Base-by-base conservation (phyloP, 495 filamentous ascomycete genomes). In the Penicillium simplicissimum region DNA sequence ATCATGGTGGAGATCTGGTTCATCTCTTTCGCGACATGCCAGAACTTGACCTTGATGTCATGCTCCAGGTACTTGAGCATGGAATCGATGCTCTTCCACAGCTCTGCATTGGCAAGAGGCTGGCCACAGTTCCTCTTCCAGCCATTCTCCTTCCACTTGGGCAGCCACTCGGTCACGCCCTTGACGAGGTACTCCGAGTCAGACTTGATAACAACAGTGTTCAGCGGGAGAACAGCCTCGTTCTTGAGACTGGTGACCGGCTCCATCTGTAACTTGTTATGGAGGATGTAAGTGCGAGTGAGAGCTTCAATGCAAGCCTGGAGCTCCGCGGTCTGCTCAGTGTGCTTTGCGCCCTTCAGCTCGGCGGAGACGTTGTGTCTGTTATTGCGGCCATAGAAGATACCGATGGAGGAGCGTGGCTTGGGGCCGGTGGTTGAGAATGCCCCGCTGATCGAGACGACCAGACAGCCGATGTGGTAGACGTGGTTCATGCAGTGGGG, bases 101-200 rank as follows among this genome's bases (percentile, higher is more conserved):
- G 9, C 0, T 52, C 36, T 1, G 34, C 51, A 36, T 68, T 68
- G 0, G 66, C 60, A 45, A 71, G 52, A 13, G 63, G 31, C 14
- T 56, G 40, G 9, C 68, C 68, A 35, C 58, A 61, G 36, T 47
- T 45, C 31, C 47, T 65, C 45, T 65, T 71, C 62, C 64, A 84
- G 31, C 67, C 74, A 33, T 77, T 79, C 21, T 52, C 25, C 49
- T 75, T 51, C 82, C 81, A 84, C 3, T 49, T 69, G 37, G 58
- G 66, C 0, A 71, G 58, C 72, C 75, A 80, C 15, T 71, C 65
- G 4, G 79, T 82, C 5, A 72, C 61, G 4, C 78, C 75, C 28
- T 71, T 60, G 7, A 74, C 70, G 0, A 79, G 67, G 57, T 83
- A 82, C 28, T 73, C 71, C 3, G 77, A 83, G 60, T 83, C 76